phyloP scores from a whole-genome alignment of 2,329 filamentous ascomycete genomes.

The Aureobasidium sp. region DNA sequence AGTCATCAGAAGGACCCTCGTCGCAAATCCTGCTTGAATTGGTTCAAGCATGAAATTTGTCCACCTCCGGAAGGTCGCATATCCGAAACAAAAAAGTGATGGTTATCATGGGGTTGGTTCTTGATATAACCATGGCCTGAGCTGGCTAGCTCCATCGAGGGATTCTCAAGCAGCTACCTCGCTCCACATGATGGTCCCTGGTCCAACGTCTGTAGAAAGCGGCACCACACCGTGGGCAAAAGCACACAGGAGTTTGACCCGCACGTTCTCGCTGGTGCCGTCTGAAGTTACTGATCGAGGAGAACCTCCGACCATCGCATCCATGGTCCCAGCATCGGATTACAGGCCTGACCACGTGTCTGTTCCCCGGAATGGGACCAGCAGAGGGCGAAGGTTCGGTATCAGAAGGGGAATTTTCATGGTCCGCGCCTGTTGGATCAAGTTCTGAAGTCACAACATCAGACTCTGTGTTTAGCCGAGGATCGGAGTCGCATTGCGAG shows the following conservation, averaged over 20 bases:
- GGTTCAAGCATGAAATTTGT: background rate
- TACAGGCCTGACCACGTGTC: background rate
- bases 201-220: constrained; percentile 2
- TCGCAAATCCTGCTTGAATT: background rate
- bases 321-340: background rate
- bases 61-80: background rate
- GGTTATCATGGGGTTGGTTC: no score
- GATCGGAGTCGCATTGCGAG: background rate
- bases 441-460: background rate
- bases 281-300: constrained; percentile 2
- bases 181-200: constrained; percentile 1
- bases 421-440: background rate
- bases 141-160: background rate
- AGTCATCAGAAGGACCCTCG: background rate
- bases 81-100: background rate
- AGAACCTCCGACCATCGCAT: background rate
- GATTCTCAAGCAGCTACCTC: background rate
- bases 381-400: background rate
- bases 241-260: background rate
- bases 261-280: constrained; percentile 7
- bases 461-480: background rate
- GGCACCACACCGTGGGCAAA: background rate
- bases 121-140: background rate
- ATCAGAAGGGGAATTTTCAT: background rate
- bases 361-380: background rate